These are phyloP conservation scores for Omphalotus guepiniiformis DNA, from an alignment of 768 basidiomycete genomes.

Conservation along the genomic window DNA sequence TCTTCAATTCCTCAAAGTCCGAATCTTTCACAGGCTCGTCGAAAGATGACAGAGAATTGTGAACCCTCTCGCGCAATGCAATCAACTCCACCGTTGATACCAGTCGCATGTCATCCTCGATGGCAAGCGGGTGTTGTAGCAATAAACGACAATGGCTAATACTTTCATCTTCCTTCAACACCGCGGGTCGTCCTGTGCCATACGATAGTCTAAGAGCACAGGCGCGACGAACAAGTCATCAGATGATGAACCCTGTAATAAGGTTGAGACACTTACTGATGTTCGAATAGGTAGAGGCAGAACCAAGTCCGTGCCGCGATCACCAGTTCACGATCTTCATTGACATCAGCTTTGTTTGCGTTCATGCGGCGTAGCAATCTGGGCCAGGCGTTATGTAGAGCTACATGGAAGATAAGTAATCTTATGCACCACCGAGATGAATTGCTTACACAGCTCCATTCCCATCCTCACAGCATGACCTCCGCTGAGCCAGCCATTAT, in stretches of 20 bases:
- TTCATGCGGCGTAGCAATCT: slow-evolving; percentile 76
- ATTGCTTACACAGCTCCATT: slow-evolving; percentile 76
- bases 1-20: slow-evolving; percentile 66
- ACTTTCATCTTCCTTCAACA: slow-evolving; percentile 89
- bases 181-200: slow-evolving; percentile 90
- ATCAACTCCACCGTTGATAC: slow-evolving; percentile 94
- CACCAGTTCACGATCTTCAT: slow-evolving; percentile 74
- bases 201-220: slow-evolving; percentile 72
- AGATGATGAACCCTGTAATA: not conserved
- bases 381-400: slow-evolving; percentile 92
- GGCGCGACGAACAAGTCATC: not conserved
- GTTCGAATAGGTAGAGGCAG: slow-evolving; percentile 89
- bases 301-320: slow-evolving; percentile 89
- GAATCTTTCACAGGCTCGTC: slow-evolving; percentile 70
- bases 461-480: slow-evolving; percentile 98
- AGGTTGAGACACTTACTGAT: slow-evolving; percentile 62
- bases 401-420: slow-evolving; percentile 29
- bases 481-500: slow-evolving; percentile 92
- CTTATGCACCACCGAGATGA: slow-evolving; percentile 3
- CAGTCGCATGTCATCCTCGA: slow-evolving; percentile 92
- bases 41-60: slow-evolving; percentile 76
- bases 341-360: slow-evolving; percentile 49
- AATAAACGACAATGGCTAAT: slow-evolving; percentile 78
- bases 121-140: slow-evolving; percentile 81
- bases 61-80: slow-evolving; percentile 81